These are phyloP conservation scores for Cylindrotheca fusiformis DNA, from an alignment of 108 stramenopile genomes.

Conservation along the genomic window DNA sequence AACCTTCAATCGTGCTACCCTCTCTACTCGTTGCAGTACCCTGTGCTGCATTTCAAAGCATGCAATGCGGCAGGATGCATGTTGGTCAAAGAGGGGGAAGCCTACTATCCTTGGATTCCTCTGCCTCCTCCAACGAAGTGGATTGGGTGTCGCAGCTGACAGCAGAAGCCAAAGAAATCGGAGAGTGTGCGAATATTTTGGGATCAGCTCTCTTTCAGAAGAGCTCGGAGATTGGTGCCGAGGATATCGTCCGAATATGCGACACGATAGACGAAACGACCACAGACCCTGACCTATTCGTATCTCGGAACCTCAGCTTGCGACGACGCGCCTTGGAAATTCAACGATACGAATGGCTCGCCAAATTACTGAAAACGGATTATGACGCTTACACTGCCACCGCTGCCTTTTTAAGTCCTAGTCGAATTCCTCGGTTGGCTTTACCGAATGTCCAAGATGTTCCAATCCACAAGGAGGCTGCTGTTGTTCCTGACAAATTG, in stretches of 20 bases:
- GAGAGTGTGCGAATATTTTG: conserved; percentile 20
- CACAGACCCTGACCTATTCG: conserved; percentile 14
- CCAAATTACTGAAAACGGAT: conserved; percentile 50
- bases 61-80: too few relatives aligned
- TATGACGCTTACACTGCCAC: conserved; percentile 76
- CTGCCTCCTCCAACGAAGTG: neutral
- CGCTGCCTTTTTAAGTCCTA: conserved; percentile 72
- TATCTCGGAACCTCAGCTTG: conserved; percentile 22
- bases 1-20: too few relatives aligned
- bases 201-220: conserved; percentile 15
- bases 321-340: conserved; percentile 53
- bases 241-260: conserved; percentile 62
- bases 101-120: too few relatives aligned
- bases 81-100: too few relatives aligned
- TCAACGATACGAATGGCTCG: conserved; percentile 64
- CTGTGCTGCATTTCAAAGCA: too few relatives aligned
- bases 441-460: conserved; percentile 82
- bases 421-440: conserved; percentile 55
- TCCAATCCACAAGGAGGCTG: conserved; percentile 9
- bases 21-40: too few relatives aligned
- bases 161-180: conserved; percentile 34
- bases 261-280: conserved; percentile 54
- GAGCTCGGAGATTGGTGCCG: conserved; percentile 26
- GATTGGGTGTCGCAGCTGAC: conserved; percentile 1
- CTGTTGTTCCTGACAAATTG: neutral